Percentiles rank a stretch among this genome's conserved stretches.
Conservation (phyloP, 2,329 filamentous ascomycete species). For the Chaetothyriales sp. region DNA sequence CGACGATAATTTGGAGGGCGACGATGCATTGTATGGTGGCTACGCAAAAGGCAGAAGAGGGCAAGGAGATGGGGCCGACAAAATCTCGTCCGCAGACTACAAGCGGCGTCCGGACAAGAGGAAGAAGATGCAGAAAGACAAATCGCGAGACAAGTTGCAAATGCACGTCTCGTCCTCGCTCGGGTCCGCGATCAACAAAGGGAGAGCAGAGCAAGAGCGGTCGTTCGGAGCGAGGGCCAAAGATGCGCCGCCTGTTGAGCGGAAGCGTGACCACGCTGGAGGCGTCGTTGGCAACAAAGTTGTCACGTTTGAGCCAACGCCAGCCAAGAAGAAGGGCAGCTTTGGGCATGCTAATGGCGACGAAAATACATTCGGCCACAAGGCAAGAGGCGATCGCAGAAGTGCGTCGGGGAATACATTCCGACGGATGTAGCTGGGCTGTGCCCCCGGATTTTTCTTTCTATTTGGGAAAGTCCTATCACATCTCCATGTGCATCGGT, state of each 20-base stretch:
- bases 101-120: constrained; percentile 32
- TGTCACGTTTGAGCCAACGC: constrained; percentile 45
- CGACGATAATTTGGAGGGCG: constrained; percentile 23
- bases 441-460: not conserved
- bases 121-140: constrained; percentile 23
- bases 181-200: constrained; percentile 15
- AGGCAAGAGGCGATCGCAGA: constrained; percentile 28
- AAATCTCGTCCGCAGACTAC: constrained; percentile 44
- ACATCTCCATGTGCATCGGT: not conserved
- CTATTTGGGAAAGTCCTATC: not conserved
- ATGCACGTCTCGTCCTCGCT: constrained; percentile 46
- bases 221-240: constrained; percentile 46
- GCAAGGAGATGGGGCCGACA: constrained; percentile 19
- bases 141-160: constrained; percentile 32
- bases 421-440: constrained; percentile 24
- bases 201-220: constrained; percentile 33
- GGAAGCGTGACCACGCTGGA: constrained; percentile 17
- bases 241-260: constrained; percentile 27
- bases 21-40: constrained; percentile 12
- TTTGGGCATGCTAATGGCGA: constrained; percentile 4
- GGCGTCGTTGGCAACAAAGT: constrained; percentile 38
- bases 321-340: constrained; percentile 20
- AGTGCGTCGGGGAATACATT: constrained; percentile 38
- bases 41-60: constrained; percentile 18
- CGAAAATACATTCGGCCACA: constrained; percentile 16